Base-by-base conservation (phyloP, 2,329 filamentous ascomycete genomes). In the Colletotrichum navitas region DNA sequence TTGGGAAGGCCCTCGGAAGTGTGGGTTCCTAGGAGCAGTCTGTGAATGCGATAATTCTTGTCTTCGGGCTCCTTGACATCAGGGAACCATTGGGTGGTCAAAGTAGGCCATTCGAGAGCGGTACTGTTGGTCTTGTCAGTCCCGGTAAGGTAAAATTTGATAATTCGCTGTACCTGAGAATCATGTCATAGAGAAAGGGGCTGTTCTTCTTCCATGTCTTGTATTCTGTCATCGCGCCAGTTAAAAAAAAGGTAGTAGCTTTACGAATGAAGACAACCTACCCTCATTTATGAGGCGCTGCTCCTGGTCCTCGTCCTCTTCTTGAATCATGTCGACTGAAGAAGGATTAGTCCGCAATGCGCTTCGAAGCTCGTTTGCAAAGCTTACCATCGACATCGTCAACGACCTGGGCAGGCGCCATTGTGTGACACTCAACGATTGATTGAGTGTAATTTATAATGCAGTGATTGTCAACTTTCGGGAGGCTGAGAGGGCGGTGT, bases 141-240 rank as follows among this genome's bases (percentile, higher is more conserved):
- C 10, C 21, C 34, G 43, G 14, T n/a, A 29, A 3, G 10, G n/a
- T 26, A 62, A 12, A n/a, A 34, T 12, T 3, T 66, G 75, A 5
- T 12, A 56, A 34, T 26, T 21, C 11, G 34, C n/a, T 41, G 75
- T 82, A 91, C 91, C 91, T 95, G 74, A 98, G 88, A 75, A 99
- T 96, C 90, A 98, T 94, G 81, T 99, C 96, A 82, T 99, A 99
- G 77, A 99, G 92, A 80, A 98, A 98, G 4, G 96, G 95, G 75
- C 93, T 94, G 83, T 99, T 99, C 87, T 99, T 99, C 88, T 99
- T 99, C 96, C 96, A 99, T 75, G 95, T 98, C 83, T 99, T 99
- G 89, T 99, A 99, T 82, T 99, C 96, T 94, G 51, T 43, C 66
- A 11, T 41, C 14, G 2, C n/a, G 24, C 63, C 14, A 64, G 68